A percentile compares a stretch with the other conserved stretches of the same genome.
These are phyloP conservation scores for Entomortierella parvispora DNA, from an alignment of 192 early-diverging fungal species.

Conservation along the genomic window DNA sequence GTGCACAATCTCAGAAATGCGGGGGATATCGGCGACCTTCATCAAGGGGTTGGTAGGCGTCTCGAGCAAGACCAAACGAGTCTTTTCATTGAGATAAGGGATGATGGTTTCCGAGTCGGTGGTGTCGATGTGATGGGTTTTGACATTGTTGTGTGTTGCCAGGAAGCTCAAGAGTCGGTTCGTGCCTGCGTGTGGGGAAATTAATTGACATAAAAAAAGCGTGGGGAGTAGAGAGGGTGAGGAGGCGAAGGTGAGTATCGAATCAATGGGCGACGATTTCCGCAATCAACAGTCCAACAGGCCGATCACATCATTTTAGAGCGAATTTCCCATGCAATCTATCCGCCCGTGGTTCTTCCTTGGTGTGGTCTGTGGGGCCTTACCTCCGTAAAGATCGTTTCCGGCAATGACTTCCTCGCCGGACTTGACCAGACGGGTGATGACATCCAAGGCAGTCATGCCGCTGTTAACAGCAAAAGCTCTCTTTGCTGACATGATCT, in stretches of 20 bases:
- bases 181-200: conserved; percentile 65
- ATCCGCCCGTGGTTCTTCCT: neutral
- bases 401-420: conserved; percentile 96
- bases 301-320: conserved; percentile 26
- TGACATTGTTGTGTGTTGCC: conserved; percentile 78
- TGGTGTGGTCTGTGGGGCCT: neutral
- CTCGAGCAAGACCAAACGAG: conserved; percentile 89
- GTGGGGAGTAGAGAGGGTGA: conserved; percentile 20
- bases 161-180: conserved; percentile 93
- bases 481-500: conserved; percentile 90
- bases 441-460: conserved; percentile 95
- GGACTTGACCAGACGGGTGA: conserved; percentile 84
- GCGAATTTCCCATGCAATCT: neutral
- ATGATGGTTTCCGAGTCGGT: conserved; percentile 72
- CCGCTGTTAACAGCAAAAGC: conserved; percentile 90
- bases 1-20: conserved; percentile 79
- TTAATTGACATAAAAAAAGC: conserved; percentile 42
- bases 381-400: conserved; percentile 96
- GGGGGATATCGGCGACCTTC: conserved; percentile 90
- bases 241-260: too few relatives aligned
- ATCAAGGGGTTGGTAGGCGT: conserved; percentile 98
- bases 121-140: conserved; percentile 93
- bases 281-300: conserved; percentile 42
- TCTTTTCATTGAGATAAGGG: conserved; percentile 76
- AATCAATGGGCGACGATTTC: too few relatives aligned